Conservation (phyloP, 768 basidiomycete genomes). For the Gautieria morchelliformis region DNA sequence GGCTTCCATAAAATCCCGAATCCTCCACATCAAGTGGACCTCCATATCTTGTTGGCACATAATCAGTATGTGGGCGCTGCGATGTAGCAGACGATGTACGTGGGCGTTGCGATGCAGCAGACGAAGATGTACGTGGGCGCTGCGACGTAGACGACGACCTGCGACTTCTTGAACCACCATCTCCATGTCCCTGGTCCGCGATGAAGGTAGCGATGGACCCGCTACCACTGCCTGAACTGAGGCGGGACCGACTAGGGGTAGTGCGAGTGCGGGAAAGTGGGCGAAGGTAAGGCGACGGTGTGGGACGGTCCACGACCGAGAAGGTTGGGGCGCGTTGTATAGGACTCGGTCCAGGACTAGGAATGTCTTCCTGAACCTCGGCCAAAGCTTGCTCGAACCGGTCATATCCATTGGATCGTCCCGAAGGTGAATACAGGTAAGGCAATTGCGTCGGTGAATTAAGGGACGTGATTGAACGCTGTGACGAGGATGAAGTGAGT, state of each 20-base stretch:
- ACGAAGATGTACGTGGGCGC: constrained; percentile 3
- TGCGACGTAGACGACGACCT: neutral
- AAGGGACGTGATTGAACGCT: neutral
- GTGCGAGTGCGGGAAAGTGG: constrained; percentile 65
- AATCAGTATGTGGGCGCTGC: constrained; percentile 7
- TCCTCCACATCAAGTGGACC: constrained; percentile 26
- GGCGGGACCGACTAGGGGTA: constrained; percentile 49
- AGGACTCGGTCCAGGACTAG: constrained; percentile 52
- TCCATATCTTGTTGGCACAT: neutral
- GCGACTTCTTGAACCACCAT: neutral
- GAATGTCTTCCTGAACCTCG: constrained; percentile 47
- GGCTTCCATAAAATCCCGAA: constrained; percentile 25
- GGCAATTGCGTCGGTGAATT: constrained; percentile 2
- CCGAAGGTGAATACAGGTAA: neutral
- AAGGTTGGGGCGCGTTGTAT: constrained; percentile 42
- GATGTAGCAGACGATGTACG: neutral
- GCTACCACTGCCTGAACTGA: constrained; percentile 1
- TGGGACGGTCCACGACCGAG: constrained; percentile 28
- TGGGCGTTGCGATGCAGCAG: neutral
- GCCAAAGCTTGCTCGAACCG: neutral
- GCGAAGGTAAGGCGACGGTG: constrained; percentile 19
- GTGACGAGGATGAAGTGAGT: neutral
- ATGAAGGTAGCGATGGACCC: constrained; percentile 6
- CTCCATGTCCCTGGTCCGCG: constrained; percentile 1
- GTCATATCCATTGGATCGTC: neutral